These are phyloP conservation scores for Phytophthora citrophthora DNA, from an alignment of 352 stramenopile species.

Conservation along the genomic window DNA sequence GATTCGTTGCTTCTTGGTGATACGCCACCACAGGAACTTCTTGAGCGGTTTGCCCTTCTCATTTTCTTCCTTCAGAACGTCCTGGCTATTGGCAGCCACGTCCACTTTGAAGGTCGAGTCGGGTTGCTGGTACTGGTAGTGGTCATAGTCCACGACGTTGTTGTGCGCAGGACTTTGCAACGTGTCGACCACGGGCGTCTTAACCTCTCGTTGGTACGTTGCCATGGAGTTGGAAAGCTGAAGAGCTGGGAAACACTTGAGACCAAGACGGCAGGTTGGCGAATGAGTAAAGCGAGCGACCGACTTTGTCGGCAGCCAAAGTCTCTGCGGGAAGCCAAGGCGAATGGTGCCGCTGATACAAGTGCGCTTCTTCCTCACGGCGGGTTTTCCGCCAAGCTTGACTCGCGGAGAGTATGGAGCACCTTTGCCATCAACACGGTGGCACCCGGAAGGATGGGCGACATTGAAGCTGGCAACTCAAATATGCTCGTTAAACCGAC, in stretches of 20 bases:
- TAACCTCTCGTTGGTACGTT: slow-evolving; percentile 30
- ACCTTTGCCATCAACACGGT: slow-evolving; percentile 21
- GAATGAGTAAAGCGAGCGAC: slow-evolving; percentile 20
- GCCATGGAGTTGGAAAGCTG: slow-evolving; percentile 10
- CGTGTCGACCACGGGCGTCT: slow-evolving; percentile 32
- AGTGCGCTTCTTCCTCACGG: slow-evolving; percentile 26
- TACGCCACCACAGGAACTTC: slow-evolving; percentile 59
- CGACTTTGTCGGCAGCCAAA: background rate
- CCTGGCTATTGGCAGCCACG: slow-evolving; percentile 23
- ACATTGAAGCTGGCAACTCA: slow-evolving; percentile 20
- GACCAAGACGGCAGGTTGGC: slow-evolving; percentile 28
- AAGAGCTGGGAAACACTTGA: slow-evolving; percentile 4
- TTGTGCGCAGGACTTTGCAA: slow-evolving; percentile 29
- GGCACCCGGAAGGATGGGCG: slow-evolving; percentile 11
- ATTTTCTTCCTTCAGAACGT: slow-evolving; percentile 31
- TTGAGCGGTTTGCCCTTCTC: slow-evolving; percentile 40
- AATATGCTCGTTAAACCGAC: too few species aligned
- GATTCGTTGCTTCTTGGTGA: slow-evolving; percentile 65
- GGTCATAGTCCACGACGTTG: slow-evolving; percentile 26
- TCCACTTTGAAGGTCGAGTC: slow-evolving; percentile 42
- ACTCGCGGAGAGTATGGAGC: slow-evolving; percentile 19
- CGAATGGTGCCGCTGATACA: slow-evolving; percentile 6
- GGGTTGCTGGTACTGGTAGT: slow-evolving; percentile 39
- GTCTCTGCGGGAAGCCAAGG: slow-evolving; percentile 10
- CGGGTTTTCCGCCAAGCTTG: slow-evolving; percentile 17